Percentiles rank a stretch among this genome's conserved stretches.
Conservation (phyloP, 805 yeast species). For the Candida odintsovae region DNA sequence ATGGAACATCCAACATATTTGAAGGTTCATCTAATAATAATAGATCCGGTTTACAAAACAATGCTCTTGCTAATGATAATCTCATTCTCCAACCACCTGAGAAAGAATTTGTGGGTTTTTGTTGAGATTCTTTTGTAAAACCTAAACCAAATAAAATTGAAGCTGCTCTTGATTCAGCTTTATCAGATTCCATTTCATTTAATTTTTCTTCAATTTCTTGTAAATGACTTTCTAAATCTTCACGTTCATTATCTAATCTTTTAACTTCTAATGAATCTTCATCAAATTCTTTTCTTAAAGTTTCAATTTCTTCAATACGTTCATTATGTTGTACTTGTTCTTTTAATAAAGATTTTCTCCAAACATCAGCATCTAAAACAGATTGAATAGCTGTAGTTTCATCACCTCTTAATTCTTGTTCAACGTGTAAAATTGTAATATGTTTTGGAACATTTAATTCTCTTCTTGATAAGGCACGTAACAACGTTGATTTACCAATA, state of each 20-base stretch:
- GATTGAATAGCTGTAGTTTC: constrained; percentile 88
- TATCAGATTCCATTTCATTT: constrained; percentile 91
- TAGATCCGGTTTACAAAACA: constrained; percentile 94
- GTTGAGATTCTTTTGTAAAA: constrained; percentile 82
- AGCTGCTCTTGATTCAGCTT: constrained; percentile 97
- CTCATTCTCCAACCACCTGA: constrained; percentile 99
- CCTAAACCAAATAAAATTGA: constrained; percentile 90
- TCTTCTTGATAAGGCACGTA: constrained; percentile 89
- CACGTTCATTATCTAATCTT: constrained; percentile 84
- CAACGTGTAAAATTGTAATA: constrained; percentile 93
- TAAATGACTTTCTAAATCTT: constrained; percentile 74
- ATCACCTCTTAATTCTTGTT: constrained; percentile 94
- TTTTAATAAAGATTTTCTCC: constrained; percentile 84
- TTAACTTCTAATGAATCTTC: constrained; percentile 69
- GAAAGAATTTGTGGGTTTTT: constrained; percentile 77
- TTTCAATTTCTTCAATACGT: constrained; percentile 70
- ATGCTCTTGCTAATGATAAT: constrained; percentile 93
- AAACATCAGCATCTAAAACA: constrained; percentile 98
- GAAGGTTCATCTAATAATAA: constrained; percentile 96
- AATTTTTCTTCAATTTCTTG: constrained; percentile 78
- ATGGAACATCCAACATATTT: constrained; percentile 99
- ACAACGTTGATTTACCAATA: constrained; percentile 95
- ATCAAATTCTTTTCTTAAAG: constrained; percentile 62
- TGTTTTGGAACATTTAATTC: constrained; percentile 93
- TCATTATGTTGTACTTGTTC: constrained; percentile 75